Percentiles rank a stretch among this genome's conserved stretches.
Conservation (phyloP, 768 basidiomycete genomes). For the Suillus occidentalis region DNA sequence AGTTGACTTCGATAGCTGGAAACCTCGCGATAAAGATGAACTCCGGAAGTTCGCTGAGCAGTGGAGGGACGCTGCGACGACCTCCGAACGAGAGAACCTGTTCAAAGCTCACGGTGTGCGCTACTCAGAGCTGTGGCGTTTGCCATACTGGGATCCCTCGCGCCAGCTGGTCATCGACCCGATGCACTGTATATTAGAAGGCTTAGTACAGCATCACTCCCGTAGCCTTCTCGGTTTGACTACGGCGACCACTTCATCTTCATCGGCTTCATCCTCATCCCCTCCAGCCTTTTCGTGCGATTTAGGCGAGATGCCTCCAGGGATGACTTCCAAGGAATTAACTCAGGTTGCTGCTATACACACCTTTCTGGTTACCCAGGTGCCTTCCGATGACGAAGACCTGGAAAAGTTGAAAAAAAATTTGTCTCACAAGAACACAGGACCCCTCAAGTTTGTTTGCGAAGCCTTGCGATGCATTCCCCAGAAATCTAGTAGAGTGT, state of each 20-base stretch:
- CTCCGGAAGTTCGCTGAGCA: conserved; percentile 9
- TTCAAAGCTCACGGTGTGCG: conserved; percentile 13
- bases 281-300: too few relatives aligned
- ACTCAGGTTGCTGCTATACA: neutral
- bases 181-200: conserved; percentile 18
- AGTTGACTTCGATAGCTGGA: conserved; percentile 16
- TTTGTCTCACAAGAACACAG: neutral
- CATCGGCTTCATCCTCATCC: too few relatives aligned
- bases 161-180: conserved; percentile 15
- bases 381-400: neutral
- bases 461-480: neutral
- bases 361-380: neutral
- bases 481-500: neutral
- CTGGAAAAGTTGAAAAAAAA: neutral
- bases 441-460: neutral
- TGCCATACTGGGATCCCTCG: conserved; percentile 25
- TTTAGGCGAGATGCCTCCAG: neutral
- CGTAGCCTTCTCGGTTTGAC: neutral
- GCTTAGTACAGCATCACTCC: neutral
- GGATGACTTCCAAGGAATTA: neutral
- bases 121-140: too few relatives aligned
- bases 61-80: conserved; percentile 12
- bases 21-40: conserved; percentile 10
- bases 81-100: conserved; percentile 5
- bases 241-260: neutral